These are phyloP conservation scores for Rhodotorula sp. DNA, from an alignment of 1,284 basidiomycete species.

Conservation along the genomic window DNA sequence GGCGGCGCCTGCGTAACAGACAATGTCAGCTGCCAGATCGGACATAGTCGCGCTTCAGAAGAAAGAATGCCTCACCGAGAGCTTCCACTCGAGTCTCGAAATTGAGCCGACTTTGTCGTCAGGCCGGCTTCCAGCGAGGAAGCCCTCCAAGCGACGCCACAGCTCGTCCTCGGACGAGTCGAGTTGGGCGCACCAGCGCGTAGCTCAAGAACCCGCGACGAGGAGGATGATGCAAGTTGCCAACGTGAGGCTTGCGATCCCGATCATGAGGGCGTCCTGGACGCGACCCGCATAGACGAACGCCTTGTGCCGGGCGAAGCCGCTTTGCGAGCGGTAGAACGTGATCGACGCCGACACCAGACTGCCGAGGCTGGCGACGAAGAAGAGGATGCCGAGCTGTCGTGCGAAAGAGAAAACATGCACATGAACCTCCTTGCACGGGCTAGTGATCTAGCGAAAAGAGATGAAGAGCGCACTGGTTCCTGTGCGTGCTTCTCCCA, in stretches of 20 bases:
- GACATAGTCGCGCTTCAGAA: too few species aligned
- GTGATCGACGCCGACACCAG: conserved; percentile 8
- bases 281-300: conserved; percentile 31
- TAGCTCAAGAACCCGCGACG: conserved; percentile 7
- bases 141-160: background rate
- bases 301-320: conserved; percentile 19
- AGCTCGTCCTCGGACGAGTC: too few species aligned
- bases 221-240: conserved; percentile 30
- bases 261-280: conserved; percentile 9
- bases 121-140: too few species aligned
- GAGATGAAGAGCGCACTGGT: conserved; percentile 15
- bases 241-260: conserved; percentile 20
- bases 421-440: background rate
- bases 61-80: too few species aligned
- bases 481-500: conserved; percentile 19
- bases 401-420: background rate
- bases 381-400: conserved; percentile 39
- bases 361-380: conserved; percentile 16
- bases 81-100: too few species aligned
- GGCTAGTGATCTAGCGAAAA: background rate
- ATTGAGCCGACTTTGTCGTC: too few species aligned
- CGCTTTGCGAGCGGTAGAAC: conserved; percentile 7
- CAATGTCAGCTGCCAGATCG: too few species aligned
- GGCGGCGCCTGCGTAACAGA: too few species aligned
- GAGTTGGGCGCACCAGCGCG: too few species aligned